phyloP scores from a whole-genome alignment of 1,284 basidiomycete genomes.

The Pseudozyma sp. region DNA sequence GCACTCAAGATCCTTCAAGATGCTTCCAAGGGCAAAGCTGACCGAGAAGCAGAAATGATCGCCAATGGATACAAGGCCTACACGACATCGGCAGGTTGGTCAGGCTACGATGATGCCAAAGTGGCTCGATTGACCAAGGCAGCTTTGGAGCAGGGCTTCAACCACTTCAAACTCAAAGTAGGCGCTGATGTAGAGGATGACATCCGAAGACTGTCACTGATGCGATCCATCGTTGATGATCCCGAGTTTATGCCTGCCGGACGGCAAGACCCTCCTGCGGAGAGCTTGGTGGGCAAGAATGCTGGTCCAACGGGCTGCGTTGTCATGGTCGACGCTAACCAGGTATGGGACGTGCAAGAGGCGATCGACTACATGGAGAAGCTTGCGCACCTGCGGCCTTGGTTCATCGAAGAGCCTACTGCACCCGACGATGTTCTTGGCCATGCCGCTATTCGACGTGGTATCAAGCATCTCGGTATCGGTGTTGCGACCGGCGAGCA shows the following conservation, averaged over 20 bases:
- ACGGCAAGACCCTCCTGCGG: slow-evolving; percentile 26
- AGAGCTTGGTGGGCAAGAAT: slow-evolving; percentile 76
- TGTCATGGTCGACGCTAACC: slow-evolving; percentile 96
- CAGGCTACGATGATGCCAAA: slow-evolving; percentile 86
- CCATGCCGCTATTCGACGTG: slow-evolving; percentile 83
- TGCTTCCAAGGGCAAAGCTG: slow-evolving; percentile 80
- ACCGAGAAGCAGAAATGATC: slow-evolving; percentile 65
- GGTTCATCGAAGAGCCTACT: slow-evolving; percentile 76
- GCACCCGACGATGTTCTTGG: slow-evolving; percentile 68
- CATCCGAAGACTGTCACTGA: slow-evolving; percentile 84
- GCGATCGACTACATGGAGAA: slow-evolving; percentile 90
- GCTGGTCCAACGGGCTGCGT: slow-evolving; percentile 92
- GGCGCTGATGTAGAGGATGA: slow-evolving; percentile 85
- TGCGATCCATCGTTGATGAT: slow-evolving; percentile 88
- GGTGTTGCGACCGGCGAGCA: slow-evolving; percentile 97
- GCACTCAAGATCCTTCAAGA: slow-evolving; percentile 84
- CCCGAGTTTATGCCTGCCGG: slow-evolving; percentile 53
- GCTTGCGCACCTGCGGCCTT: slow-evolving; percentile 86
- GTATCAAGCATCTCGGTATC: slow-evolving; percentile 83
- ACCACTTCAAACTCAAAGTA: slow-evolving; percentile 80
- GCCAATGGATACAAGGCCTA: slow-evolving; percentile 86
- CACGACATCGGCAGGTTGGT: slow-evolving; percentile 85
- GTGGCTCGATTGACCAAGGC: slow-evolving; percentile 85
- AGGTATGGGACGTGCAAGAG: slow-evolving; percentile 93
- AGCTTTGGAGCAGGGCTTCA: slow-evolving; percentile 79